Evolutionary conservation across 805 yeast genomes (phyloP), one percentile per base, ranked within the genome.

Genomic region (Teunomyces stri): DNA sequence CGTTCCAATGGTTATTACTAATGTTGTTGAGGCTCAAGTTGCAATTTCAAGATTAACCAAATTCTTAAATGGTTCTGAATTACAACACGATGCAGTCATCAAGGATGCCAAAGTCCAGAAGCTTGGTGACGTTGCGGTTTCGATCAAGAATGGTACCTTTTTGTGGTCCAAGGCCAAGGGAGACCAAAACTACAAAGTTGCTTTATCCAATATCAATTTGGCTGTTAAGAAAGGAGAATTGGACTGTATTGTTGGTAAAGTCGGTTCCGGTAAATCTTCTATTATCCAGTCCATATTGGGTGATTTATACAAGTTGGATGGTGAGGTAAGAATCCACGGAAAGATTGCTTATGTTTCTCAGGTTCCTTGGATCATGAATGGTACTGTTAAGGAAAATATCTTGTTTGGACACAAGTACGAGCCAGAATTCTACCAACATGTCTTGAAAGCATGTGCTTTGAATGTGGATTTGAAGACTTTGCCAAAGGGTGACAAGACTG

Each of bases 361-460:
- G 68, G 83, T 87, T 34, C 95, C 99, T 1, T 94, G 99, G 99
- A 90, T 94, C 53, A 86, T 90, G 87, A 94, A 94, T 62, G 98
- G 96, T 30, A 76, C 95, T 3, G 92, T 94, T 4, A 85, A 81
- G 56, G 97, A 94, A 27, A 94, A 94, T 61, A 88, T 94, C 60
- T 65, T 90, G 45, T 94, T 94, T 68, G 99, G 99, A 16, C 89
- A 85, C 61, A 84, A 77, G 56, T 88, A 72, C 62, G 97, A 94
- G 58, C 79, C 85, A 10, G 85, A 76, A 3, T 91, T 91, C 58
- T 94, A 94, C 67, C 79, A 84, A 29, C 78, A 77, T 54, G 92
- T 96, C 0, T 69, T 94, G 18, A 81, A 82, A 44, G 96, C 97
- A 0, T 94, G 99, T 75, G 97, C 96, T 11, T 77, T 94, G 56